A percentile compares a stretch with the other conserved stretches of the same genome.
These are phyloP conservation scores for Elaeagnus macrophylla DNA, from an alignment of 306 rosid species.

Conservation along the genomic window DNA sequence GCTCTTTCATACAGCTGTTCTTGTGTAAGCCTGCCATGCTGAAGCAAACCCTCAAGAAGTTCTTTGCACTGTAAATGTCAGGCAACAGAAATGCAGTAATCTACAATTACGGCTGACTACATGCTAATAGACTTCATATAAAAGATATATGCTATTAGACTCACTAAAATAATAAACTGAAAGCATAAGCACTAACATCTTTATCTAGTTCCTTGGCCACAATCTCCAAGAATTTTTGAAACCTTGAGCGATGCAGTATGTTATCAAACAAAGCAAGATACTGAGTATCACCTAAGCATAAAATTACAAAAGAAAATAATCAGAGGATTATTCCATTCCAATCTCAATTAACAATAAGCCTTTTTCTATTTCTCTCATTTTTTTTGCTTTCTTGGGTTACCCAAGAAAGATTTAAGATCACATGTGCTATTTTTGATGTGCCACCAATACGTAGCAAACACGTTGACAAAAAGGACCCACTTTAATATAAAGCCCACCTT, in stretches of 20 bases:
- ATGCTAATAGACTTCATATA: too few species aligned
- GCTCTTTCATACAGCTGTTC: constrained; percentile 67
- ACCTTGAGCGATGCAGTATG: constrained; percentile 70
- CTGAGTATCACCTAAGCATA: constrained; percentile 33
- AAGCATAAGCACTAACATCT: constrained; percentile 35
- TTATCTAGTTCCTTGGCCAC: constrained; percentile 43
- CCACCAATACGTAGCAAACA: too few species aligned
- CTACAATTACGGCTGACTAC: constrained; percentile 1
- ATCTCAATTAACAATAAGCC: too few species aligned
- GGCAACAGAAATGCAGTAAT: constrained; percentile 9
- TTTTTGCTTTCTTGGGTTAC: too few species aligned
- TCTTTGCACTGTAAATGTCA: constrained; percentile 45
- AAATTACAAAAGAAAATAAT: constrained; percentile 3
- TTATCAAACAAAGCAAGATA: constrained; percentile 59
- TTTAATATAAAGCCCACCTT: too few species aligned
- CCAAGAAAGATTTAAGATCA: too few species aligned
- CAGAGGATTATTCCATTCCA: neutral
- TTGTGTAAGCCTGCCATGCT: constrained; percentile 69
- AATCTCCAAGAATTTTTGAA: constrained; percentile 62
- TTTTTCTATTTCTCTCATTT: too few species aligned
- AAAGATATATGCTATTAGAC: too few species aligned
- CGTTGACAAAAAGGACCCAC: too few species aligned
- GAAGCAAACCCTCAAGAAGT: constrained; percentile 72
- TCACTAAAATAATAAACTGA: constrained; percentile 7
- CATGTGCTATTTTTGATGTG: too few species aligned